Conservation (phyloP, 441 rosid genomes). For the Isatis lusitanica region DNA sequence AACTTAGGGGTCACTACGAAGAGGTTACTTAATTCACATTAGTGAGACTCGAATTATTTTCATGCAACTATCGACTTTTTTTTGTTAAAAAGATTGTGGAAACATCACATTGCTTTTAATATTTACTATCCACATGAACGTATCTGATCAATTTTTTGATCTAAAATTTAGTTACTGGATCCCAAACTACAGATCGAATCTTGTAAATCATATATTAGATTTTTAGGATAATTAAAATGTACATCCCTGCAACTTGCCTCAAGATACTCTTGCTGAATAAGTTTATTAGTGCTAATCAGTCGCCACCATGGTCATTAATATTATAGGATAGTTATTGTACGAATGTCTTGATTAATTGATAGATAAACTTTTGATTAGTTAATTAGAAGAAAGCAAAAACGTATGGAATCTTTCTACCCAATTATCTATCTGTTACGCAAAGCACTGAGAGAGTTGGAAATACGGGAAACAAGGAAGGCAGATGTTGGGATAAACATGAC, state of each 20-base stretch:
- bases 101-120: neutral
- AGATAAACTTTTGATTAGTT: constrained; percentile 15
- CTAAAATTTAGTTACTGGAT: neutral
- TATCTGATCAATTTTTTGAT: neutral
- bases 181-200: neutral
- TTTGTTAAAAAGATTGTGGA: neutral
- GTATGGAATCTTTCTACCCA: constrained; percentile 37
- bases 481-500: constrained; percentile 43
- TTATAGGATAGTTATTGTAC: neutral
- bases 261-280: neutral
- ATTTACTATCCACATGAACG: neutral
- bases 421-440: constrained; percentile 30
- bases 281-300: constrained; percentile 11
- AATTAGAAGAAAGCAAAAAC: constrained; percentile 26
- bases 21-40: neutral
- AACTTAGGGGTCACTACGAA: constrained; percentile 12
- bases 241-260: neutral
- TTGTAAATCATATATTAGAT: neutral
- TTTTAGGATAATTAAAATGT: neutral
- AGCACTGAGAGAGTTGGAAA: constrained; percentile 34
- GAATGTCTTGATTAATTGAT: constrained; percentile 10
- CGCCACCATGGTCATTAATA: constrained; percentile 5
- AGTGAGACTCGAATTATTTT: neutral
- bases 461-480: constrained; percentile 42
- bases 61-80: neutral